Evolutionary conservation across 2,329 filamentous ascomycete species (phyloP), one percentile per base, ranked within the genome.

Genomic region (Botrytis porri): DNA sequence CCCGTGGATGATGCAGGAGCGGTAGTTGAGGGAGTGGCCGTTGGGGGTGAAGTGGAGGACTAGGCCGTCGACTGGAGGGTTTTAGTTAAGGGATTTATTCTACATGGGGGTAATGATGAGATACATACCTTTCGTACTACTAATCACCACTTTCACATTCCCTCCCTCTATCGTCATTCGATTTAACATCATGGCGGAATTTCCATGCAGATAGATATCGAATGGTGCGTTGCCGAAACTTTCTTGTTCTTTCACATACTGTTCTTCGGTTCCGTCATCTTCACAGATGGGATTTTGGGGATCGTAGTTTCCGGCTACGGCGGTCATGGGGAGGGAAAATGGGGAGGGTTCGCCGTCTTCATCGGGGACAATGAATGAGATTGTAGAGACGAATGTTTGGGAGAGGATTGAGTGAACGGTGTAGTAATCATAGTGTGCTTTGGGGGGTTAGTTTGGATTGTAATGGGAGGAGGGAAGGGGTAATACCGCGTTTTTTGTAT

Each of bases 1-100:
- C 1, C 93, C 93, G 79, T 95, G 93, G 25, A 95, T 85, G 10
- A 93, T 84, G 29, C 92, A 92, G 10, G 65, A 70, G 75, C 93
- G 92, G 84, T 95, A 97, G 84, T 96, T 95, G 84, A 93, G 94
- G 83, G 88, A 93, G 84, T 95, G 92, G 73, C 87, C 88, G 84
- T 92, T 91, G n/a, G 93, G 91, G 1, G 93, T 93, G 22, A 95
- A 86, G 32, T 91, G 87, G 45, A 97, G 88, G 25, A 96, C 89
- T 71, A 95, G 84, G 63, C 93, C 93, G 82, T 96, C 93, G 62
- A 95, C 51, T 70, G 10, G 9, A 4, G 10, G 7, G 29, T 18
- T 32, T 29, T 37, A 59, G 1, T 10, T 9, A 10, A 16, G 22
- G 9, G 2, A 5, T 3, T 32, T 51, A 3, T 48, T 51, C 16